These are phyloP conservation scores for Nannochloropsis granulata DNA, from an alignment of 108 stramenopile genomes.

Conservation along the genomic window DNA sequence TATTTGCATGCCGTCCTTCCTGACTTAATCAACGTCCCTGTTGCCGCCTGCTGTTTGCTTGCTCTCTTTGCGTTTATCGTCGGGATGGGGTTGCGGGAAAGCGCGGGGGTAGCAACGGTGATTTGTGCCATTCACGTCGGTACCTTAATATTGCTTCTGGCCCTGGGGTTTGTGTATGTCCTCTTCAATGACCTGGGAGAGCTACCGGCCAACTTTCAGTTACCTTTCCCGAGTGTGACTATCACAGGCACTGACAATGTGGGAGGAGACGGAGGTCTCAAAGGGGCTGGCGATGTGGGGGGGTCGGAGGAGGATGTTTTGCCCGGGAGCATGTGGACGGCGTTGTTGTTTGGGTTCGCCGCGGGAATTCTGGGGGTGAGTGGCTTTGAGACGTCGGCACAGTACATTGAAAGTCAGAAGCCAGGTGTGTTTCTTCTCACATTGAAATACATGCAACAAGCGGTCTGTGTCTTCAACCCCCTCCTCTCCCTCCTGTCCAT, in stretches of 20 bases:
- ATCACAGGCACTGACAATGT: not conserved
- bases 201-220: not conserved
- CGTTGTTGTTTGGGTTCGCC: slow-evolving; percentile 43
- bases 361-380: slow-evolving; percentile 42
- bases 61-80: not conserved
- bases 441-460: slow-evolving; percentile 23
- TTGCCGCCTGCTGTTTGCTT: not conserved
- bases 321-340: slow-evolving; percentile 20
- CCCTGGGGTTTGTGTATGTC: slow-evolving; percentile 36
- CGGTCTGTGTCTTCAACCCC: slow-evolving; percentile 43
- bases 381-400: slow-evolving; percentile 46
- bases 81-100: slow-evolving; percentile 37
- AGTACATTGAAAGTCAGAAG: slow-evolving; percentile 42
- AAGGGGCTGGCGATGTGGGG: not conserved
- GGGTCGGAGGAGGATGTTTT: not conserved
- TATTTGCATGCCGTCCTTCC: slow-evolving; percentile 22
- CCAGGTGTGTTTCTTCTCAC: slow-evolving; percentile 36
- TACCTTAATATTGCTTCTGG: slow-evolving; percentile 31
- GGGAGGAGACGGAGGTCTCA: not conserved
- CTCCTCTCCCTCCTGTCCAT: slow-evolving; percentile 37
- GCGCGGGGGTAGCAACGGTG: slow-evolving; percentile 42
- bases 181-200: slow-evolving; percentile 18
- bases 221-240: not conserved
- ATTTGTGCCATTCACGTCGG: slow-evolving; percentile 48
- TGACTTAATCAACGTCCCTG: not conserved